These are phyloP conservation scores for Hanseniaspora nectarophila DNA, from an alignment of 805 yeast species.

Conservation along the genomic window DNA sequence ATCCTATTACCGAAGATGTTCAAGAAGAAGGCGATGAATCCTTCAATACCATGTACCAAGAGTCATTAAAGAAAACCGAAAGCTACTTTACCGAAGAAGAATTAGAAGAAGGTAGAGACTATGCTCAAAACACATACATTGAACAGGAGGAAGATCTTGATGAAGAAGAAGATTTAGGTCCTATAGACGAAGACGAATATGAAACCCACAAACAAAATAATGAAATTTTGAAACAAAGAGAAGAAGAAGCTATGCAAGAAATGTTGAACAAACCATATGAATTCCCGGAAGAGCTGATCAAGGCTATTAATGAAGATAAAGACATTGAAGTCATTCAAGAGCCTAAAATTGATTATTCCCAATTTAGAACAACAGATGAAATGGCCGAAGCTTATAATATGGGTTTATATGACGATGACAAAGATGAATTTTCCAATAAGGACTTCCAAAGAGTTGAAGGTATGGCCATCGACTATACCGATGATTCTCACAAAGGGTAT, in stretches of 20 bases:
- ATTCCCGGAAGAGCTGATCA: conserved; percentile 8
- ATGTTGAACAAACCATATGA: conserved; percentile 1
- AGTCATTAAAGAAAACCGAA: not conserved
- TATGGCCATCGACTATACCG: conserved; percentile 6
- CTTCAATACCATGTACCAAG: not conserved
- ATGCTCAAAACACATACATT: conserved; percentile 1
- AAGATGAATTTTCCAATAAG: conserved; percentile 30
- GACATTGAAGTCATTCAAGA: conserved; percentile 16
- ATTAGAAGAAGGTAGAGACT: not conserved
- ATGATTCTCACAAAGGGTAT: conserved; percentile 27
- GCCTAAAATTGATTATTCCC: conserved; percentile 32
- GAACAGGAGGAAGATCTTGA: conserved; percentile 5
- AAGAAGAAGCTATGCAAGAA: conserved; percentile 1
- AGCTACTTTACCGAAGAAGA: conserved; percentile 5
- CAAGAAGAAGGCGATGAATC: conserved; percentile 10
- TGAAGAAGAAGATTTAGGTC: conserved; percentile 11
- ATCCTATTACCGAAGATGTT: not conserved
- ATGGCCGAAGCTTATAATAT: conserved; percentile 51
- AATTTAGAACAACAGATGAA: conserved; percentile 38
- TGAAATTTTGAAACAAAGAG: not conserved
- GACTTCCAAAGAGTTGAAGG: conserved; percentile 7
- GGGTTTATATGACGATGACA: conserved; percentile 52
- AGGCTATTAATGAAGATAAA: conserved; percentile 11
- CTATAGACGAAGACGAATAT: conserved; percentile 11
- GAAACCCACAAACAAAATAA: conserved; percentile 1